These are phyloP conservation scores for Excoecaria cochinchinensis DNA, from an alignment of 345 rosid genomes.

Conservation along the genomic window DNA sequence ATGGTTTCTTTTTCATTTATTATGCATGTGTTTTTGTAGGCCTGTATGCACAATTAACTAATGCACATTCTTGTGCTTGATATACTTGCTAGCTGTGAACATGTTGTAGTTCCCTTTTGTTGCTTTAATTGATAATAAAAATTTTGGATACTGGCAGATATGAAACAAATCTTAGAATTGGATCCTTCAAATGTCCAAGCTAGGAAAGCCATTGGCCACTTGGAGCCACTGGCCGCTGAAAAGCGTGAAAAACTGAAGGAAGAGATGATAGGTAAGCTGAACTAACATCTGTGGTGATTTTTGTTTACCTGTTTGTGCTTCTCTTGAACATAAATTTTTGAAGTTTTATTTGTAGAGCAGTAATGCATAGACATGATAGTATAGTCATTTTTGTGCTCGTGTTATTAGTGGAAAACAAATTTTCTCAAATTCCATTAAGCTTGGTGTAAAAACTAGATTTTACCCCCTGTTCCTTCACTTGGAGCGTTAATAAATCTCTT, in stretches of 20 bases:
- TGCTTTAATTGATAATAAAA: not conserved
- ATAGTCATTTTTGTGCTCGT: not conserved
- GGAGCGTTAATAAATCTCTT: not conserved
- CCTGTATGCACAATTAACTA: not conserved
- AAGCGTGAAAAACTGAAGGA: conserved; percentile 97
- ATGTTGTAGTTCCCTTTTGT: not conserved
- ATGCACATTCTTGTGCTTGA: not conserved
- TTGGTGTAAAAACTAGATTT: not conserved
- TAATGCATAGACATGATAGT: not conserved
- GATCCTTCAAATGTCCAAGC: conserved; percentile 82
- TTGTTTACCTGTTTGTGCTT: not conserved
- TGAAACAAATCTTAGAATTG: conserved; percentile 76
- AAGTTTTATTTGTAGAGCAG: not conserved
- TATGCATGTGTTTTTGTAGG: not conserved
- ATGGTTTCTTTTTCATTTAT: not conserved
- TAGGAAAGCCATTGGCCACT: conserved; percentile 53
- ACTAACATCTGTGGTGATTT: not conserved
- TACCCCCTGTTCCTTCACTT: too few relatives aligned
- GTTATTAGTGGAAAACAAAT: conserved; percentile 5
- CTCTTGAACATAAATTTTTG: not conserved
- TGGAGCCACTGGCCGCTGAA: conserved; percentile 88
- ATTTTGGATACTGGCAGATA: conserved; percentile 44
- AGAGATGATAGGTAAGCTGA: conserved; percentile 82
- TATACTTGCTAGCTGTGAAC: not conserved
- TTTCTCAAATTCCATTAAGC: not conserved